Base-by-base conservation (phyloP, 2,329 filamentous ascomycete species). In the Endothia cerciana region DNA sequence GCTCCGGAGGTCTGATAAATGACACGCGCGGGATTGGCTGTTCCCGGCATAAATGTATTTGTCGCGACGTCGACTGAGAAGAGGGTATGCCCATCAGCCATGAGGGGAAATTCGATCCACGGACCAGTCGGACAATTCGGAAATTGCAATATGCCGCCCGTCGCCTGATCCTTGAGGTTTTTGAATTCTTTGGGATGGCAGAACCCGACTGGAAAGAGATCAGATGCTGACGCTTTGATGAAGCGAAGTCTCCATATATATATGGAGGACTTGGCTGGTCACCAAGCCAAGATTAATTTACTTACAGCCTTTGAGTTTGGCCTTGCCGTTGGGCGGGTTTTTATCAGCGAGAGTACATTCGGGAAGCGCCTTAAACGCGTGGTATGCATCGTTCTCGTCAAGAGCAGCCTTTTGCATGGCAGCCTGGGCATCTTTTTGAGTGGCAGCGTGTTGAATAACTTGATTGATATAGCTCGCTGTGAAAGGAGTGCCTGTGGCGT, bases 111-210 rank as follows among this genome's bases (percentile, higher is more conserved):
- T 15, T 56, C 51, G 30, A 56, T 30, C 51, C 51, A 56, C n/a
- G 51, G 51, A 10, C 51, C 51, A 36, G 51, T 38, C 28, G 51
- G 51, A 36, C 51, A 56, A n/a, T 56, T 56, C 4, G 51, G 51
- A n/a, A 56, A 56, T 30, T 2, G 1, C 1, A 56, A n/a, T 3
- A 19, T 19, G 15, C 28, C 28, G 51, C 28, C 51, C 17, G 30
- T 38, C 28, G 30, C 33, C 25, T 1, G 10, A 10, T 56, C 30
- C 28, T 7, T 22, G 25, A 33, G 25, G 51, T 55, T 55, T 13
- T 28, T 33, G 19, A 56, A 56, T 28, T 55, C 51, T 36, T 56
- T 56, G 51, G 51, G 51, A 13, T 56, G 51, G 19, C 51, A 56
- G 51, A 38, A 36, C 5, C 19, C 51, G 33, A 33, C 51, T 56